These are phyloP conservation scores for Pichia sp. DNA, from an alignment of 1,139 yeast species.

Conservation along the genomic window DNA sequence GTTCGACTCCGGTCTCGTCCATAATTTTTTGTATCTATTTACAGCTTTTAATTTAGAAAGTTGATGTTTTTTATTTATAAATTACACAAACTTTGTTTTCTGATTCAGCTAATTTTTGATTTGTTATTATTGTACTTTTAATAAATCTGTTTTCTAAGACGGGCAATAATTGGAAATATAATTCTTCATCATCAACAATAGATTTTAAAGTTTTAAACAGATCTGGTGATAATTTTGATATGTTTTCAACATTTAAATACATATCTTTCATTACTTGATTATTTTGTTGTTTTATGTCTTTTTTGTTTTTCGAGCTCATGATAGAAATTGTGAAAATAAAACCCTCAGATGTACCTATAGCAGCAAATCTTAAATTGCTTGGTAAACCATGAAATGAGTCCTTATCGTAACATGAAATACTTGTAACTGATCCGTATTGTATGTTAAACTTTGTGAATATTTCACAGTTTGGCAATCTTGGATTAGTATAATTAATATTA, in stretches of 20 bases:
- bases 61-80: background rate
- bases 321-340: background rate
- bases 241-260: background rate
- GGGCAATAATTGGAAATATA: background rate
- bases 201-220: background rate
- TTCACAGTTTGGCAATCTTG: background rate
- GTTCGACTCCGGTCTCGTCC: slow-evolving; percentile 66
- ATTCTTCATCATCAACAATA: background rate
- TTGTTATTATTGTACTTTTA: background rate
- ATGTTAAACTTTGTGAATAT: slow-evolving; percentile 3
- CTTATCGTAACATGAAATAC: background rate
- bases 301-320: background rate
- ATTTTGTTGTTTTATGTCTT: background rate
- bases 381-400: background rate
- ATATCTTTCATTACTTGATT: background rate
- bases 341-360: slow-evolving; percentile 9
- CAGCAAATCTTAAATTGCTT: background rate
- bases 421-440: slow-evolving; percentile 1
- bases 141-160: background rate
- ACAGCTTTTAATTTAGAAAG: background rate
- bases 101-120: background rate
- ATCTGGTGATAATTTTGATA: background rate
- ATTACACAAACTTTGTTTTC: background rate
- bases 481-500: slow-evolving; percentile 3
- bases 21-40: slow-evolving; percentile 25